Evolutionary conservation across 2,329 filamentous ascomycete species (phyloP), one percentile per base, ranked within the genome.

Genomic region (Neodidymelliopsis sp.): DNA sequence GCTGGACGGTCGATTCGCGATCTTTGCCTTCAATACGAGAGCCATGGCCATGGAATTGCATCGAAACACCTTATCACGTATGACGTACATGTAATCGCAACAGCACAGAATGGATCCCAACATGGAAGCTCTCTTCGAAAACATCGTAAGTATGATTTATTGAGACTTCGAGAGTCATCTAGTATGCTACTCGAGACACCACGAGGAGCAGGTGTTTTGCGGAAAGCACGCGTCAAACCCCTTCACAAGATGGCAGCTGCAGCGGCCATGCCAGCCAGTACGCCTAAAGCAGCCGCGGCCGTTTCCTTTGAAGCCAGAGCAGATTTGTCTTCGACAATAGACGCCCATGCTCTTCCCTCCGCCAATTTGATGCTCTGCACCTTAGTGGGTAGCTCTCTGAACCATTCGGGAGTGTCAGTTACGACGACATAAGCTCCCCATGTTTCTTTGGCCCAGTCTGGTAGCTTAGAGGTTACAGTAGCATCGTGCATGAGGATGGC

Each of bases 71-170:
- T n/a, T n/a, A n/a, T n/a, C 6, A 6, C 10, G n/a, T 8, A 36
- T 49, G 45, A 49, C 37, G 38, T 49, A 42, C 13, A 16, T 4
- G 12, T 11, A 8, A 12, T 11, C 15, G 27, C 31, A 31, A 28
- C 33, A 35, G 25, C 20, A 24, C 19, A 36, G 31, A 25, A 16
- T 19, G n/a, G n/a, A n/a, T n/a, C n/a, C n/a, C n/a, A n/a, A n/a
- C n/a, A n/a, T n/a, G n/a, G n/a, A n/a, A n/a, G n/a, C n/a, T n/a
- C n/a, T n/a, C n/a, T n/a, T n/a, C n/a, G n/a, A n/a, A n/a, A n/a
- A n/a, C n/a, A n/a, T n/a, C n/a, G n/a, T n/a, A n/a, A n/a, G n/a
- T n/a, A n/a, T n/a, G n/a, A n/a, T n/a, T n/a, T n/a, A n/a, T n/a
- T n/a, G n/a, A n/a, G n/a, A n/a, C n/a, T n/a, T n/a, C n/a, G n/a